Percentiles rank a stretch among this genome's conserved stretches.
phyloP scores from a whole-genome alignment of 2,329 filamentous ascomycete genomes.

The Aureobasidium sp. region DNA sequence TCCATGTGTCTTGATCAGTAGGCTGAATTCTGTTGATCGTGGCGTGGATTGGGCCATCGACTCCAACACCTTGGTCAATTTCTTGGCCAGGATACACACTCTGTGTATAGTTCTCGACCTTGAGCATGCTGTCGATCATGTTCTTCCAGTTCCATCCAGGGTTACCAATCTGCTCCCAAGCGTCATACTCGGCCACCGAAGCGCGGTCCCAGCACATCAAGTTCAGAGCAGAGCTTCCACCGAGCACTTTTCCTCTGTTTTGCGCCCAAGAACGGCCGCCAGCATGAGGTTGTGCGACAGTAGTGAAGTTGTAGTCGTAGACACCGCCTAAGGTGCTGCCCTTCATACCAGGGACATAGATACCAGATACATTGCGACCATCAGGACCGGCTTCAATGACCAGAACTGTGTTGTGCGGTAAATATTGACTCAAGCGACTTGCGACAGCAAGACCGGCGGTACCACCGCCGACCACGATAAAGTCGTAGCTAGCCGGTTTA shows the following conservation, averaged over 20 bases:
- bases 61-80: conserved; percentile 11
- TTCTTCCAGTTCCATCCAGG: conserved; percentile 36
- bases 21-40: background rate
- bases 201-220: conserved; percentile 17
- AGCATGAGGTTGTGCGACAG: conserved; percentile 33
- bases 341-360: conserved; percentile 20
- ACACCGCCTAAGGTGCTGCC: conserved; percentile 16
- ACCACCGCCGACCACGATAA: conserved; percentile 22
- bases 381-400: conserved; percentile 24
- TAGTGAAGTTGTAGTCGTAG: conserved; percentile 38
- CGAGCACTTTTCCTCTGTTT: conserved; percentile 33
- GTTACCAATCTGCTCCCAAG: conserved; percentile 27
- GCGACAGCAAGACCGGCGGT: conserved; percentile 25
- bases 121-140: conserved; percentile 19
- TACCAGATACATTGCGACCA: conserved; percentile 12
- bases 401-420: conserved; percentile 21
- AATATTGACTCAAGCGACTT: conserved; percentile 21
- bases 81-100: conserved; percentile 17
- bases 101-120: conserved; percentile 28
- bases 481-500: conserved; percentile 15
- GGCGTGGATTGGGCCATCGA: conserved; percentile 2
- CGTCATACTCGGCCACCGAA: conserved; percentile 23
- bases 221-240: conserved; percentile 32
- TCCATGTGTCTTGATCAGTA: conserved; percentile 15
- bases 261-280: conserved; percentile 32